These are phyloP conservation scores for Globisporangium cederbergense DNA, from an alignment of 352 stramenopile genomes.

Conservation along the genomic window DNA sequence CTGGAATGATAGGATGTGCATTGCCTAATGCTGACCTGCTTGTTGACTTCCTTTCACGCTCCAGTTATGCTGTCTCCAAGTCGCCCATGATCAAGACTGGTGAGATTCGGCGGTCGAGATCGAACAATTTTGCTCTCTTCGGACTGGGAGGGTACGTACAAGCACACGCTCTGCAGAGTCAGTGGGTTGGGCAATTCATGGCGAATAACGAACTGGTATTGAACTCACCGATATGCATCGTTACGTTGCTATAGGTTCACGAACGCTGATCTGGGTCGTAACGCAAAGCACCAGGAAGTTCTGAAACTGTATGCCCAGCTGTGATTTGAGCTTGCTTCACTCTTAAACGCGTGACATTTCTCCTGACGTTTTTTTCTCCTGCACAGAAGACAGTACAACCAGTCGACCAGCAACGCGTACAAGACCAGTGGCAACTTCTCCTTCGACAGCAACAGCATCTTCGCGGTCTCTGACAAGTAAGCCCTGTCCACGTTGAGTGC, in stretches of 20 bases:
- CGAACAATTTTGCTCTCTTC: conserved; percentile 55
- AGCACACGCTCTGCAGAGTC: not conserved
- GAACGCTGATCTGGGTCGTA: conserved; percentile 27
- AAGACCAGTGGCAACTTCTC: conserved; percentile 79
- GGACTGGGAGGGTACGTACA: conserved; percentile 49
- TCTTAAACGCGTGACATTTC: not conserved
- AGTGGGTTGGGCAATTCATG: not conserved
- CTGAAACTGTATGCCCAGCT: conserved; percentile 30
- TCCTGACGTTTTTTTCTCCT: not conserved
- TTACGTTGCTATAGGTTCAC: conserved; percentile 30
- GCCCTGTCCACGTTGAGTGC: conserved; percentile 8
- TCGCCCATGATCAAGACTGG: conserved; percentile 42
- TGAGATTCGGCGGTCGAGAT: conserved; percentile 54
- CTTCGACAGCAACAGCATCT: conserved; percentile 34
- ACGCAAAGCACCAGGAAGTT: conserved; percentile 24
- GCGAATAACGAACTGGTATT: not conserved
- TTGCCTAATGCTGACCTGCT: not conserved
- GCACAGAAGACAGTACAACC: conserved; percentile 11
- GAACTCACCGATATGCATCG: not conserved
- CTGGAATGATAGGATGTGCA: not conserved
- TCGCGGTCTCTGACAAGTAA: conserved; percentile 78
- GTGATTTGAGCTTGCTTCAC: not conserved
- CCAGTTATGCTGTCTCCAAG: conserved; percentile 47
- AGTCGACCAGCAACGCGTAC: conserved; percentile 28
- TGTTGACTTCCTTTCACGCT: not conserved